A percentile compares a stretch with the other conserved stretches of the same genome.
Evolutionary conservation across 495 filamentous ascomycete species (phyloP).

Genomic region (Thozetella sp.): DNA sequence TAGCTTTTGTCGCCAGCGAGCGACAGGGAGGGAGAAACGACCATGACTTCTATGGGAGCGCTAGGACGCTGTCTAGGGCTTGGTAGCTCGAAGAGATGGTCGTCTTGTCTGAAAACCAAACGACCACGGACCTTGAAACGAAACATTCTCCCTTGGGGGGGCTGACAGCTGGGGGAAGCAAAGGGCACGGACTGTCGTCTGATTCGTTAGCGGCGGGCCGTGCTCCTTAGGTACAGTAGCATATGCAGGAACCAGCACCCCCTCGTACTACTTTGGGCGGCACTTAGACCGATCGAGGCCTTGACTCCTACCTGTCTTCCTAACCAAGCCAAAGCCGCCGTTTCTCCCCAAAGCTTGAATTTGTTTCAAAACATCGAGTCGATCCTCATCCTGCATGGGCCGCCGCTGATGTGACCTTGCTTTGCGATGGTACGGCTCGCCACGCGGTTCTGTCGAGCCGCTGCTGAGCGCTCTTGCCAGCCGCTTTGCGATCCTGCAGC

Average conservation of each 20-base stretch:
- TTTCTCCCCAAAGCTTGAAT: constrained; percentile 19
- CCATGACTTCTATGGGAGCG: neutral
- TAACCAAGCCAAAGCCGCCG: constrained; percentile 1
- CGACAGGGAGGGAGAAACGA: no score
- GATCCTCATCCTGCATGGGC: neutral
- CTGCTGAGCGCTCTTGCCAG: neutral
- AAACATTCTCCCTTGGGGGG: neutral
- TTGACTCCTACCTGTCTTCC: neutral
- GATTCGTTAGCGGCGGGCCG: neutral
- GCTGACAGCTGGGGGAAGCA: neutral
- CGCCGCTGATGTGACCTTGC: constrained; percentile 1
- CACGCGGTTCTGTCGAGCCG: neutral
- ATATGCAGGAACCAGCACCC: neutral
- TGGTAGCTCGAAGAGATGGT: neutral
- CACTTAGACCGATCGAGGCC: no score
- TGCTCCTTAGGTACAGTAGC: neutral
- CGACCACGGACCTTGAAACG: neutral
- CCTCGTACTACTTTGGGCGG: neutral
- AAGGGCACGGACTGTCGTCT: neutral
- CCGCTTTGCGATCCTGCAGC: neutral
- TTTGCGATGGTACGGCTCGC: neutral
- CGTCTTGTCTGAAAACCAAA: neutral
- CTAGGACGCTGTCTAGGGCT: neutral
- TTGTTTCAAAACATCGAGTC: constrained; percentile 4
- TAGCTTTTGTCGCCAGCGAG: no score